Conservation (phyloP, 768 basidiomycete genomes). For the Termitomyces sp. region DNA sequence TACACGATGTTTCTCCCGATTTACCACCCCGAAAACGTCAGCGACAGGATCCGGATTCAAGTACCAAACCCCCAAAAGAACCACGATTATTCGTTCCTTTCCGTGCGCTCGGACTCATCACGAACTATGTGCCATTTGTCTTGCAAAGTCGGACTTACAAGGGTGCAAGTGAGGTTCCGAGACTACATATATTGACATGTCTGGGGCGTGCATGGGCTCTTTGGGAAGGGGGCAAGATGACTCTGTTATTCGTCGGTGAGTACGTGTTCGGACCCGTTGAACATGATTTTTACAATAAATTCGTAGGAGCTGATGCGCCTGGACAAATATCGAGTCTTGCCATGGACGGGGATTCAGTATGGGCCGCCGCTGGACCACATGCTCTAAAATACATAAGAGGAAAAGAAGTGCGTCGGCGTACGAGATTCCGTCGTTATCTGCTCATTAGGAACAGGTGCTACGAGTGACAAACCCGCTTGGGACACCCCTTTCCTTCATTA, state of each 20-base stretch:
- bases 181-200: constrained; percentile 81
- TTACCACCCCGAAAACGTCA: constrained; percentile 52
- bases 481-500: constrained; percentile 55
- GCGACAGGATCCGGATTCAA: constrained; percentile 30
- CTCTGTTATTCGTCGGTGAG: constrained; percentile 89
- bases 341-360: constrained; percentile 85
- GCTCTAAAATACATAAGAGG: constrained; percentile 82
- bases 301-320: constrained; percentile 75
- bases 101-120: constrained; percentile 90
- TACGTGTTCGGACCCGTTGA: constrained; percentile 18
- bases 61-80: constrained; percentile 24
- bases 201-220: constrained; percentile 89
- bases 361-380: constrained; percentile 67
- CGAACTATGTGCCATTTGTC: constrained; percentile 86
- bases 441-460: constrained; percentile 38
- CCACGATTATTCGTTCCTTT: constrained; percentile 85
- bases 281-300: background rate
- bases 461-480: constrained; percentile 65
- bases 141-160: constrained; percentile 84
- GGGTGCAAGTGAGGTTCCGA: constrained; percentile 80
- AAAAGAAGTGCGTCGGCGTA: constrained; percentile 59
- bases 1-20: constrained; percentile 19
- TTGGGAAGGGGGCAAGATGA: constrained; percentile 96
- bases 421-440: constrained; percentile 5
- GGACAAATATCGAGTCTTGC: constrained; percentile 71